Base-by-base conservation (phyloP, 176 grass and related monocot species). In the Elymus sibiricus region DNA sequence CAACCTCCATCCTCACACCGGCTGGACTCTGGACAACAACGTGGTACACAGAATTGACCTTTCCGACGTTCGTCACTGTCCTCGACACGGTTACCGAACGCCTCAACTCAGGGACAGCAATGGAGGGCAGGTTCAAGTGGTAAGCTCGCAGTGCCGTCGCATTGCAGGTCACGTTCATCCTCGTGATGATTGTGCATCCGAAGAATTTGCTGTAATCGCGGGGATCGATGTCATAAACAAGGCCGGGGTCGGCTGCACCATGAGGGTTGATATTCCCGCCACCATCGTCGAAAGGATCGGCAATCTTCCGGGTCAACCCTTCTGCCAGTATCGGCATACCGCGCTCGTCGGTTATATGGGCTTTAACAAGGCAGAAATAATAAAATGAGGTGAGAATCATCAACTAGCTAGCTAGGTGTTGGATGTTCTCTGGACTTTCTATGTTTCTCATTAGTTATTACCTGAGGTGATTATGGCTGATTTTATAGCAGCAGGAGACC, bases 221-320 rank as follows among this genome's bases (percentile, higher is more conserved):
- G 8, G 42, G 42, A 39, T 39, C 38, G 38, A 37, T 37, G 35
- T 37, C n/a, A n/a, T n/a, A n/a, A n/a, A n/a, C n/a, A n/a, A n/a
- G n/a, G n/a, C n/a, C n/a, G n/a, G 42, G 42, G 5, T 43, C 42
- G 9, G 42, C 42, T 2, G 42, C 42, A 43, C 42, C 42, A 2
- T 11, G 42, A 43, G 42, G 42, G 42, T 43, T 43, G 42, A 43
- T 43, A 5, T 82, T 16, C 19, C 86, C 86, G 0, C 79, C 79
- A 58, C 86, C 79, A 0, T 87, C 82, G 59, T 83, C 86, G 6
- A 88, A 88, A 25, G 86, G 86, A 11, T 83, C 79, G 3, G 86
- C 86, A 2, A 77, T 34, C 44, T 87, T 87, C 1, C 44, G 6
- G 7, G 70, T 79, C 17, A 76, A 3, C 24, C 60, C 86, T 43